Percentiles rank a stretch among this genome's conserved stretches.
These are phyloP conservation scores for Penicillium coprophilum DNA, from an alignment of 495 filamentous ascomycete genomes.

Conservation along the genomic window DNA sequence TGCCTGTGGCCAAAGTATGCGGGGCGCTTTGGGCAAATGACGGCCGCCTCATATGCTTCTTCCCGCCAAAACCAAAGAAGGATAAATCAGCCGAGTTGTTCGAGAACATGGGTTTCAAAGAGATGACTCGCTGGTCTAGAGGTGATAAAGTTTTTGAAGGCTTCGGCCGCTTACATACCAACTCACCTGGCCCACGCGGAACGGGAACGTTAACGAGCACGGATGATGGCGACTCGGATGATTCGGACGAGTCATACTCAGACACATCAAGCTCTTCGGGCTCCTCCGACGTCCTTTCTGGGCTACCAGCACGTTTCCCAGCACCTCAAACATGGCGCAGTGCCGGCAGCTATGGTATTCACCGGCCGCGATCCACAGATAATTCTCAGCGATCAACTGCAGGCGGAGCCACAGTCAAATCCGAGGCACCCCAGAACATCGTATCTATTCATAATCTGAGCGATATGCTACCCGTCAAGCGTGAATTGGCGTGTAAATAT, in stretches of 20 bases:
- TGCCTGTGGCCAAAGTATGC: conserved; percentile 72
- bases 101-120: conserved; percentile 58
- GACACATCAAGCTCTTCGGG: conserved; percentile 72
- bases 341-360: conserved; percentile 44
- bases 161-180: conserved; percentile 75
- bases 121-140: conserved; percentile 58
- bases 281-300: conserved; percentile 57
- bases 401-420: conserved; percentile 37
- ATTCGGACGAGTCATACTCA: conserved; percentile 65
- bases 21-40: conserved; percentile 75
- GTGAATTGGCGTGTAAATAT: conserved; percentile 72
- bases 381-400: conserved; percentile 57
- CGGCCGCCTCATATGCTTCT: conserved; percentile 82
- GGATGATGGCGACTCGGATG: conserved; percentile 52
- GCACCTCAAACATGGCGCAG: conserved; percentile 56
- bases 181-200: conserved; percentile 51
- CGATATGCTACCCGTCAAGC: conserved; percentile 71
- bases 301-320: conserved; percentile 49
- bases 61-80: conserved; percentile 77
- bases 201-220: conserved; percentile 48
- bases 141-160: conserved; percentile 76
- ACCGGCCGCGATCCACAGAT: conserved; percentile 50
- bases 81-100: conserved; percentile 66
- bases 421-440: conserved; percentile 49
- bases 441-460: conserved; percentile 71